These are phyloP conservation scores for Gautieria morchelliformis DNA, from an alignment of 768 basidiomycete species.

Conservation along the genomic window DNA sequence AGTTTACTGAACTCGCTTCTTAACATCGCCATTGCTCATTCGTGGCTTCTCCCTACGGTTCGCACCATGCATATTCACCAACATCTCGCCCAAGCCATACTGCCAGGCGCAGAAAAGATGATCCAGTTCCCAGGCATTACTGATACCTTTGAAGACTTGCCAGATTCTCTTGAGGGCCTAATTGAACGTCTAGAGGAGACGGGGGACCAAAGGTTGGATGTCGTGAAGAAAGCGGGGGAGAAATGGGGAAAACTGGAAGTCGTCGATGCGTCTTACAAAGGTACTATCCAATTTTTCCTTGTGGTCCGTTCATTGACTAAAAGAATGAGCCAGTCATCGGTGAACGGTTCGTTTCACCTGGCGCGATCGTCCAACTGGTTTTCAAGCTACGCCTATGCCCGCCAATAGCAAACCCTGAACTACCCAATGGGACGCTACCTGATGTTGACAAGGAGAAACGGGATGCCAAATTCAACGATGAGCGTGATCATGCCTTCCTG, in stretches of 20 bases:
- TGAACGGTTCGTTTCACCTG: conserved; percentile 79
- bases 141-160: conserved; percentile 35
- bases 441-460: conserved; percentile 40
- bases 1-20: conserved; percentile 70
- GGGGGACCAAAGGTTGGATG: conserved; percentile 36
- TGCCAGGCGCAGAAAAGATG: conserved; percentile 44
- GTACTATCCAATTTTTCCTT: conserved; percentile 29
- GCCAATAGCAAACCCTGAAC: conserved; percentile 28
- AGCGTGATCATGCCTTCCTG: conserved; percentile 66
- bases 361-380: conserved; percentile 77
- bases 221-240: conserved; percentile 55
- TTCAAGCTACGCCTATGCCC: conserved; percentile 72
- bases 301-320: background rate
- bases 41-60: conserved; percentile 78
- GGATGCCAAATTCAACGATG: conserved; percentile 38
- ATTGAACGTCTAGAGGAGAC: conserved; percentile 41
- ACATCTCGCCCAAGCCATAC: conserved; percentile 74
- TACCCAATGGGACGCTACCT: conserved; percentile 14
- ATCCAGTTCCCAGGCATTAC: conserved; percentile 76
- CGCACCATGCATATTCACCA: conserved; percentile 75
- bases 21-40: conserved; percentile 74
- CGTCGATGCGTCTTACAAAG: conserved; percentile 78
- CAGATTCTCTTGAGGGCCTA: conserved; percentile 31
- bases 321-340: conserved; percentile 58
- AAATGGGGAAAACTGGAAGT: conserved; percentile 73